These are phyloP conservation scores for Cetradonia linearis DNA, from an alignment of 495 filamentous ascomycete genomes.

Conservation along the genomic window DNA sequence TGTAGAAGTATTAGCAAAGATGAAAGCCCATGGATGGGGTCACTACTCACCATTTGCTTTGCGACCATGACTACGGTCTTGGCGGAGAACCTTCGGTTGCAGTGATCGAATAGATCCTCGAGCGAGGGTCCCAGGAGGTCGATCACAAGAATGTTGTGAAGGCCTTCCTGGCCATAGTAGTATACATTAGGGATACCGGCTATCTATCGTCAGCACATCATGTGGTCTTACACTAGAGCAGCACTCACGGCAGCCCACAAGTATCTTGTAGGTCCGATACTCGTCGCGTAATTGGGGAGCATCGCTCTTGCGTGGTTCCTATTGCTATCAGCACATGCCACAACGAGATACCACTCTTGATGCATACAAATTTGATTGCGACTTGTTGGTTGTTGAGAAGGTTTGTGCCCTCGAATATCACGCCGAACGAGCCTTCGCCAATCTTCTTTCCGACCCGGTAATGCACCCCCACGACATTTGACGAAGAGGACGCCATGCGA, in stretches of 20 bases:
- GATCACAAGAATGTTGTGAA: conserved; percentile 99
- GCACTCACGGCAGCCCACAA: conserved; percentile 97
- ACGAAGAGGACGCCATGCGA: conserved; percentile 83
- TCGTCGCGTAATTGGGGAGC: conserved; percentile 97
- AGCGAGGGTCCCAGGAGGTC: conserved; percentile 93
- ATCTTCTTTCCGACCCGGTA: conserved; percentile 99
- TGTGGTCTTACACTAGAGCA: conserved; percentile 11
- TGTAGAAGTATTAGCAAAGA: conserved; percentile 29
- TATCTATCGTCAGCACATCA: conserved; percentile 29
- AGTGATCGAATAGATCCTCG: conserved; percentile 97
- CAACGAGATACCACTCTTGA: not conserved
- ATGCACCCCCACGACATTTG: conserved; percentile 97
- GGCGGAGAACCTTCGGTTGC: conserved; percentile 85
- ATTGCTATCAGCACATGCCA: conserved; percentile 23
- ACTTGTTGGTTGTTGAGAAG: conserved; percentile 98
- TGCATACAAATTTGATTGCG: conserved; percentile 96
- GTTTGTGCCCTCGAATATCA: conserved; percentile 98
- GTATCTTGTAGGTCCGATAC: conserved; percentile 98
- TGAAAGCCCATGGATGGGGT: conserved; percentile 13
- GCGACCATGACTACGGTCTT: conserved; percentile 99
- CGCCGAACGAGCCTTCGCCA: conserved; percentile 95
- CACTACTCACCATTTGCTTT: conserved; percentile 77
- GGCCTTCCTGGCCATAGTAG: conserved; percentile 97
- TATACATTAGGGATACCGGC: conserved; percentile 99
- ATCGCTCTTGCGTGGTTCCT: conserved; percentile 99